Evolutionary conservation across 805 yeast species (phyloP).

Genomic region (Pichia membranifaciens): DNA sequence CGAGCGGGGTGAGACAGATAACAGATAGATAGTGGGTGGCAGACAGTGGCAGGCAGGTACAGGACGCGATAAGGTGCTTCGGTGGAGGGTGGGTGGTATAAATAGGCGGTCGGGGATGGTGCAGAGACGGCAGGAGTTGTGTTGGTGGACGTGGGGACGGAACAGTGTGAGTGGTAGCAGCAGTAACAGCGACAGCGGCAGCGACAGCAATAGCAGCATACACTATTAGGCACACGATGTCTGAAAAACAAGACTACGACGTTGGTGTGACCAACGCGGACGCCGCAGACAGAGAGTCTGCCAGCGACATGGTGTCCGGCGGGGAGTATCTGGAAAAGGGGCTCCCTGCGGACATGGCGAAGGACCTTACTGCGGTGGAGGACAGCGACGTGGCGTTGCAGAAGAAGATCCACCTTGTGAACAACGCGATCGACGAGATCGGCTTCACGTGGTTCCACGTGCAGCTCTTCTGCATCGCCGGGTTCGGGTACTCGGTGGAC

Average conservation of each 20-base stretch:
- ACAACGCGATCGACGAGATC: constrained; percentile 53
- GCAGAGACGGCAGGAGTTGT: no score
- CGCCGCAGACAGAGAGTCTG: not conserved
- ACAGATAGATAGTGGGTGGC: no score
- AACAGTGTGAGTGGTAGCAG: no score
- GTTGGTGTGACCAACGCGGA: not conserved
- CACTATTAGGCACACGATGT: no score
- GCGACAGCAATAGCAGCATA: no score
- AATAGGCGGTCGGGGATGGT: no score
- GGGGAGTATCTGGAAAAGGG: constrained; percentile 15
- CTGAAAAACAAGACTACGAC: constrained; percentile 1
- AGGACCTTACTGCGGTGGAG: constrained; percentile 22
- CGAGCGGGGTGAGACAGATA: no score
- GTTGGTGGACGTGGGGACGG: no score
- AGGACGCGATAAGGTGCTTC: no score
- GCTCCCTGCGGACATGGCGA: not conserved
- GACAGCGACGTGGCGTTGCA: constrained; percentile 33
- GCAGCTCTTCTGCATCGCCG: constrained; percentile 45
- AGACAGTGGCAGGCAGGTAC: no score
- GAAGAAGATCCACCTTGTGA: constrained; percentile 40
- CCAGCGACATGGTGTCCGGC: not conserved
- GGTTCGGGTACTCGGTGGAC: constrained; percentile 53
- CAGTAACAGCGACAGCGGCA: no score
- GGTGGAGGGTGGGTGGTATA: no score
- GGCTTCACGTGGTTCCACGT: constrained; percentile 55